Evolutionary conservation across 2,329 filamentous ascomycete genomes (phyloP), one percentile per base, ranked within the genome.

Genomic region (Colletotrichum brevisporum): DNA sequence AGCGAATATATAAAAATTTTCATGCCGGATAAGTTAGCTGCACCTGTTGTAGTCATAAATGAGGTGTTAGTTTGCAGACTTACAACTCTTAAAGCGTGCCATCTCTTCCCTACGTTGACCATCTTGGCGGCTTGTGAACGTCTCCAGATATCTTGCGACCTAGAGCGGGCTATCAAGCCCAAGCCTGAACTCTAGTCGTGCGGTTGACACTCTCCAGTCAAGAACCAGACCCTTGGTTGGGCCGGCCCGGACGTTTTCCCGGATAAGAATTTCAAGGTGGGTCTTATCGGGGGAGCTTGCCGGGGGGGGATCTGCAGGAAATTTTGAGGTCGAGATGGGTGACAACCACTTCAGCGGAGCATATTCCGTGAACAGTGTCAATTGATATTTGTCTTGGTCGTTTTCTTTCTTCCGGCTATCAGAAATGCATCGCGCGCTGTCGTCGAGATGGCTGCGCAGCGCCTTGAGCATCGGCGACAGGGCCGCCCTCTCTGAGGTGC

Each of bases 11-110:
- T n/a, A n/a, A n/a, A n/a, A n/a, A n/a, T n/a, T n/a, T n/a, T n/a
- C n/a, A n/a, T n/a, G n/a, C n/a, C n/a, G n/a, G n/a, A n/a, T n/a
- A n/a, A n/a, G n/a, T n/a, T n/a, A n/a, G n/a, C n/a, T n/a, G n/a
- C n/a, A n/a, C n/a, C n/a, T n/a, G n/a, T n/a, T n/a, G n/a, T n/a
- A n/a, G n/a, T n/a, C n/a, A n/a, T n/a, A n/a, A n/a, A n/a, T n/a
- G n/a, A n/a, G n/a, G n/a, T n/a, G n/a, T n/a, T 36, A 2, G 9
- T 36, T 8, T 36, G 8, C 31, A 36, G 4, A 85, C 90, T 80
- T 86, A 94, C 93, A 80, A 88, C 85, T 80, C 89, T 90, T 78
- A 97, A 84, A 81, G 89, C 90, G 79, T 91, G 90, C 88, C 94
- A 90, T 75, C 94, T 91, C 82, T 70, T 66, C 45, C 63, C 67